Evolutionary conservation across 2,329 filamentous ascomycete genomes (phyloP), one percentile per base, ranked within the genome.

Genomic region (Zalaria sp.): DNA sequence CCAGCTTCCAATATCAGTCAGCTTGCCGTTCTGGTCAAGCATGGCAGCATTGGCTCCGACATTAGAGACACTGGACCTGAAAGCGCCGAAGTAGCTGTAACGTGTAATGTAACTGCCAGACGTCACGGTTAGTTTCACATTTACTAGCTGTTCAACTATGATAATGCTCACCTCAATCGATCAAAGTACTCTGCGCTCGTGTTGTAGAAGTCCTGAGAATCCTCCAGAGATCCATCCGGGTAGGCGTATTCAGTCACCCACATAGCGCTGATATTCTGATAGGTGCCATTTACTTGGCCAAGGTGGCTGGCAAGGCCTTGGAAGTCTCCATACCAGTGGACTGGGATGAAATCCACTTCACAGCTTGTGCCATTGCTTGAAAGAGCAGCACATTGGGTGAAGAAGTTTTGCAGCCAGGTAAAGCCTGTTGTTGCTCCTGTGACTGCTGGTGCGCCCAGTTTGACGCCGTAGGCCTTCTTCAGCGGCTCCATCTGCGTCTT

Each of bases 161-260:
- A 31, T n/a, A 41, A 18, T n/a, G 63, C 63, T 57, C 51, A 70
- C 58, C 67, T 62, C 40, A 77, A 58, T 1, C 69, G 65, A 57
- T 89, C 83, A 46, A 89, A 73, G 57, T 77, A 85, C 36, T 75
- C 68, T 41, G 72, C 59, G 3, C 73, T 77, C 51, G 66, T 67
- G 52, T 86, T 85, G 64, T 75, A 87, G 55, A 83, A 86, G 0
- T 56, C 49, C 54, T 85, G 73, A 0, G 78, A 79, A 0, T 67
- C 60, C 1, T 56, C 45, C 10, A 85, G 67, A 26, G 69, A 63
- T 51, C 73, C 66, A 46, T 79, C 59, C 42, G 64, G 57, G 41
- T 71, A 69, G 32, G 79, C 83, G 57, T 81, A 87, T 60, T 91
- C 84, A 26, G 84, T 89, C 7, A 89, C 67, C 84, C 83, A 89